Evolutionary conservation across 176 grass and related monocot genomes (phyloP), one percentile per base, ranked within the genome.

Genomic region (bread wheat (Triticum aestivum)): DNA sequence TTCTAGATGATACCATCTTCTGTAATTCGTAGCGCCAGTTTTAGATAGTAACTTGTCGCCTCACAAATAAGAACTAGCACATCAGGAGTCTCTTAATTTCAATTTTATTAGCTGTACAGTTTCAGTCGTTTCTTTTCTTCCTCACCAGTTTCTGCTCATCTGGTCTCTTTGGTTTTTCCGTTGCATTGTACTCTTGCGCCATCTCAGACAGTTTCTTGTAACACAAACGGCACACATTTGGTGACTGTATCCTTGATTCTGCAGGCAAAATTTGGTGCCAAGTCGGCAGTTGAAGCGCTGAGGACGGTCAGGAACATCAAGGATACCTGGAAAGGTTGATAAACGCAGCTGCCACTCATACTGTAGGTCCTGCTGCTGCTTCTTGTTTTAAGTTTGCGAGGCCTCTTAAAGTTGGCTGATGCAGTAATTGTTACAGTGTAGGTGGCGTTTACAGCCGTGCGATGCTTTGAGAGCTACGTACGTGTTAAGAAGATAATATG

Each of bases 241-340:
- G 18, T 52, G 21, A 65, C 8, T 33, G 56, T 49, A 9, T 15
- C 61, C 23, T 88, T 17, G 8, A 72, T 62, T 27, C 54, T 88
- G 82, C 90, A 98, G 96, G 91, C 88, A 7, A 95, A 94, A 71
- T 92, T 98, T 20, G 41, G 82, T 34, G 83, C 73, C 35, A 81
- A 69, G 6, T 89, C 96, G 59, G 75, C 96, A 26, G 79, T 95
- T 67, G 89, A 94, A 79, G 88, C 96, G 26, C 27, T 98, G 65
- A 81, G 78, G 78, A 85, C 93, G 75, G 79, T 92, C 45, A 98
- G 96, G 89, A 95, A 85, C 85, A 89, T 42, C 65, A 94, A 98
- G 85, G 96, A 98, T 86, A 95, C 88, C 74, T 98, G 93, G 96
- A 95, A 88, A 98, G 88, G 93, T 90, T 94, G 84, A 95, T 88